These are phyloP conservation scores for Fusarium brevicatenulatum DNA, from an alignment of 2,329 filamentous ascomycete species.

Conservation along the genomic window DNA sequence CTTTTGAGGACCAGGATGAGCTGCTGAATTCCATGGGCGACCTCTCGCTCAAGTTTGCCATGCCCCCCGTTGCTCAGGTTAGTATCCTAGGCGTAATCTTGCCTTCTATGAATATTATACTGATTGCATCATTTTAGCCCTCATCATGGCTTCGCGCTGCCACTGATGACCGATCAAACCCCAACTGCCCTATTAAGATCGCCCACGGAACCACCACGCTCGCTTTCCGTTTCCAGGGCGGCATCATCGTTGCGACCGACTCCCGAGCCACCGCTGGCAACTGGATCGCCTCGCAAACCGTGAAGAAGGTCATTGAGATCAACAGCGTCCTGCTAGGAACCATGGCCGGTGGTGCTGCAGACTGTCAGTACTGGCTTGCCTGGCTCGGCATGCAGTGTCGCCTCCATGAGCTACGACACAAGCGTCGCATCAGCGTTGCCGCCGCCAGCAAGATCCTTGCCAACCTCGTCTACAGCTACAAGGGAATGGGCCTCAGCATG, in stretches of 20 bases:
- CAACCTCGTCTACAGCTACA: slow-evolving; percentile 98
- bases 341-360: slow-evolving; percentile 97
- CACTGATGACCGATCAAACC: slow-evolving; percentile 97
- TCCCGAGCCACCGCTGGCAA: slow-evolving; percentile 96
- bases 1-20: slow-evolving; percentile 77
- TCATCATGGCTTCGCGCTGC: slow-evolving; percentile 95
- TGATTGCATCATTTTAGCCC: slow-evolving; percentile 63
- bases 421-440: slow-evolving; percentile 96
- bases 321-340: slow-evolving; percentile 93
- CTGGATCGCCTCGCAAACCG: slow-evolving; percentile 99
- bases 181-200: slow-evolving; percentile 98
- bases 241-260: slow-evolving; percentile 98
- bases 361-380: slow-evolving; percentile 99
- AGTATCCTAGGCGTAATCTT: slow-evolving; percentile 45
- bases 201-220: slow-evolving; percentile 98
- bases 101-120: background rate
- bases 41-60: slow-evolving; percentile 91
- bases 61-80: slow-evolving; percentile 93
- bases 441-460: slow-evolving; percentile 98
- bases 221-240: slow-evolving; percentile 96
- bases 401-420: slow-evolving; percentile 98
- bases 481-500: slow-evolving; percentile 98
- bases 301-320: slow-evolving; percentile 99
- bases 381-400: slow-evolving; percentile 99
- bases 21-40: slow-evolving; percentile 77